Conservation (phyloP, 805 yeast species). For the Metschnikowia vanudenii region DNA sequence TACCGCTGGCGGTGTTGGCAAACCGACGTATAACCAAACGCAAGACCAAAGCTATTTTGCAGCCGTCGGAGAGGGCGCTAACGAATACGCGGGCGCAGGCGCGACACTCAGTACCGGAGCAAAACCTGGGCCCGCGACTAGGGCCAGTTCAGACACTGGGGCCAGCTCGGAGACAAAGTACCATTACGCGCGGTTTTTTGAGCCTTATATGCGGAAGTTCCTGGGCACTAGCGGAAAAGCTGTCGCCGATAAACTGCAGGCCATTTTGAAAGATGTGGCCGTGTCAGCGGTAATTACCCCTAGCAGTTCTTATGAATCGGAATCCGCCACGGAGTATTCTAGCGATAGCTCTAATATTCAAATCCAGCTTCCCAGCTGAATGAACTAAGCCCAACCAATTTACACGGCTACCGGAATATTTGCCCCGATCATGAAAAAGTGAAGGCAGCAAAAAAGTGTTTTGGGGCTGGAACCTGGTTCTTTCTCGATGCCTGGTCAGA, state of each 20-base stretch:
- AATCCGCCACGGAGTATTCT: constrained; percentile 15
- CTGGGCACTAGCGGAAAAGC: background rate
- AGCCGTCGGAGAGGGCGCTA: background rate
- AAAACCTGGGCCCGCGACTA: background rate
- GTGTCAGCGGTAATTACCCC: constrained; percentile 1
- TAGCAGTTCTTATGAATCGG: constrained; percentile 10
- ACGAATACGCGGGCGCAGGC: background rate
- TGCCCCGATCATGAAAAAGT: background rate
- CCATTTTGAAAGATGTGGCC: too few species aligned
- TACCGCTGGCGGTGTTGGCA: background rate
- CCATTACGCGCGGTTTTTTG: constrained; percentile 15
- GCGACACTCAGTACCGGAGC: constrained; percentile 1
- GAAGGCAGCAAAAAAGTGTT: too few species aligned
- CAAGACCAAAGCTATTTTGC: background rate
- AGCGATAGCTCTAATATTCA: constrained; percentile 30
- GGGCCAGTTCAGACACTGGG: constrained; percentile 3
- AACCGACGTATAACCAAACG: background rate
- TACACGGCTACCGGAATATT: background rate
- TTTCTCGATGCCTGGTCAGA: too few species aligned
- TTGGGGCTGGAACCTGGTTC: too few species aligned
- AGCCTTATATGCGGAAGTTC: constrained; percentile 14
- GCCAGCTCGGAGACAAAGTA: constrained; percentile 7
- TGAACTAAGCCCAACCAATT: too few species aligned
- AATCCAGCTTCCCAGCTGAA: constrained; percentile 25
- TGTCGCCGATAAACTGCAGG: background rate